phyloP scores from a whole-genome alignment of 805 yeast genomes.

The Ogataea angusta region DNA sequence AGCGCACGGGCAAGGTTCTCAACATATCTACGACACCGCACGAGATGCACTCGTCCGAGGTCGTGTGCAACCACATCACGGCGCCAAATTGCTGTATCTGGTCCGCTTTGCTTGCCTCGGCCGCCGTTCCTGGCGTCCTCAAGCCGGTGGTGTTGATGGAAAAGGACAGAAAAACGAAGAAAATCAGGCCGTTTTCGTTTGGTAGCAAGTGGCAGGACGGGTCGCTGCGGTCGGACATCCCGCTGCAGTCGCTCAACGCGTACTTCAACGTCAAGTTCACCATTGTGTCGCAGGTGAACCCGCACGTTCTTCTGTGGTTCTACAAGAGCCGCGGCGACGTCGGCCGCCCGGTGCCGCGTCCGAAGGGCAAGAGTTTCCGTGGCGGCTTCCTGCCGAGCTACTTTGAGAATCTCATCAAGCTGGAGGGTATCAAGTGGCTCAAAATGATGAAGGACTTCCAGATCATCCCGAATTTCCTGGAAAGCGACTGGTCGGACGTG shows the following conservation, averaged over 20 bases:
- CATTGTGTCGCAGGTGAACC: conserved; percentile 78
- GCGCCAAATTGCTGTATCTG: conserved; percentile 81
- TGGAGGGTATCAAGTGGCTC: conserved; percentile 77
- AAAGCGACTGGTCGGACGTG: conserved; percentile 78
- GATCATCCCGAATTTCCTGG: conserved; percentile 61
- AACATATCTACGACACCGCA: conserved; percentile 79
- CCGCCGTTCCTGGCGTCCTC: conserved; percentile 80
- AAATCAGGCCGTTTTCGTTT: conserved; percentile 62
- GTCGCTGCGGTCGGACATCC: conserved; percentile 73
- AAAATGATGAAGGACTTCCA: conserved; percentile 63
- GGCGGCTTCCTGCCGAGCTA: conserved; percentile 80
- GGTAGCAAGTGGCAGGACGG: conserved; percentile 82
- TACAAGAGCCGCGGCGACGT: conserved; percentile 79
- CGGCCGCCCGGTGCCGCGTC: conserved; percentile 69
- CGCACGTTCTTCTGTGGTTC: conserved; percentile 72
- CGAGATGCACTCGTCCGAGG: conserved; percentile 78
- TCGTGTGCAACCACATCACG: conserved; percentile 70
- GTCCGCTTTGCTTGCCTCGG: conserved; percentile 71
- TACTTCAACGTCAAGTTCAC: conserved; percentile 75
- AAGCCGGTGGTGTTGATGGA: conserved; percentile 79
- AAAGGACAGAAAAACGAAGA: conserved; percentile 33
- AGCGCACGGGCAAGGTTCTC: conserved; percentile 64
- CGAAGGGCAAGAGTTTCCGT: conserved; percentile 55
- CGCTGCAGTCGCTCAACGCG: conserved; percentile 67
- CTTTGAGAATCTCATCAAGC: conserved; percentile 62